Percentiles rank a stretch among this genome's conserved stretches.
phyloP scores from a whole-genome alignment of 768 basidiomycete species.

The Boletellus sp. region DNA sequence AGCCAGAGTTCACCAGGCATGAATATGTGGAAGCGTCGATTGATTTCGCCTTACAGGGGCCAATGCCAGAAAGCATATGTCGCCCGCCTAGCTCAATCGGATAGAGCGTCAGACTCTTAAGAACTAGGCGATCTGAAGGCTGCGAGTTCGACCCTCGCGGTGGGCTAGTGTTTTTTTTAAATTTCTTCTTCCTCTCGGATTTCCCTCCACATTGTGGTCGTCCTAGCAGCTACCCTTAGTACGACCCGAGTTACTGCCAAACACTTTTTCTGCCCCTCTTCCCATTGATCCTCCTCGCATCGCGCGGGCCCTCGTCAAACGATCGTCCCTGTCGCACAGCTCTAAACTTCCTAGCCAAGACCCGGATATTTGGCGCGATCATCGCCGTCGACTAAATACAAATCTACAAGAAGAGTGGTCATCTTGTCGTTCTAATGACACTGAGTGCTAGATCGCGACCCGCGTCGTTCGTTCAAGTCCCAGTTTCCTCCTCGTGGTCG shows the following conservation, averaged over 20 bases:
- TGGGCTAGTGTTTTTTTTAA: conserved; percentile 46
- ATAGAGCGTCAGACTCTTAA: conserved; percentile 67
- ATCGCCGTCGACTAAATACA: not conserved
- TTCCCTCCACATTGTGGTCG: not conserved
- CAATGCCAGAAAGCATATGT: not conserved
- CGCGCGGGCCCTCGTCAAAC: not conserved
- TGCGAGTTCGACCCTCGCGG: conserved; percentile 65
- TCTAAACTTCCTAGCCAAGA: not conserved
- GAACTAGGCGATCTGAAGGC: conserved; percentile 50
- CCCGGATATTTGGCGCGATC: not conserved
- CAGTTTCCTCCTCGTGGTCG: too few relatives aligned
- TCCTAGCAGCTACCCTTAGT: too few relatives aligned
- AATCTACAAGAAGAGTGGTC: not conserved
- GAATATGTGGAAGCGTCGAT: too few relatives aligned
- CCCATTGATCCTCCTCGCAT: not conserved
- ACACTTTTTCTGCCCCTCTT: too few relatives aligned
- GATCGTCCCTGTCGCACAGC: not conserved
- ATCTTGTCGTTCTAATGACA: not conserved
- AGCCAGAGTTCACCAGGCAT: too few relatives aligned
- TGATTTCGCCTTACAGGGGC: too few relatives aligned
- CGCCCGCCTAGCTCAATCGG: conserved; percentile 65
- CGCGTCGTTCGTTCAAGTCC: too few relatives aligned
- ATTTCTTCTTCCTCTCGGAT: not conserved
- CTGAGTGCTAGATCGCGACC: not conserved
- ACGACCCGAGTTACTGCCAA: too few relatives aligned